A percentile compares a stretch with the other conserved stretches of the same genome.
Conservation (phyloP, 2,329 filamentous ascomycete genomes). For the Aspergillus sp. region DNA sequence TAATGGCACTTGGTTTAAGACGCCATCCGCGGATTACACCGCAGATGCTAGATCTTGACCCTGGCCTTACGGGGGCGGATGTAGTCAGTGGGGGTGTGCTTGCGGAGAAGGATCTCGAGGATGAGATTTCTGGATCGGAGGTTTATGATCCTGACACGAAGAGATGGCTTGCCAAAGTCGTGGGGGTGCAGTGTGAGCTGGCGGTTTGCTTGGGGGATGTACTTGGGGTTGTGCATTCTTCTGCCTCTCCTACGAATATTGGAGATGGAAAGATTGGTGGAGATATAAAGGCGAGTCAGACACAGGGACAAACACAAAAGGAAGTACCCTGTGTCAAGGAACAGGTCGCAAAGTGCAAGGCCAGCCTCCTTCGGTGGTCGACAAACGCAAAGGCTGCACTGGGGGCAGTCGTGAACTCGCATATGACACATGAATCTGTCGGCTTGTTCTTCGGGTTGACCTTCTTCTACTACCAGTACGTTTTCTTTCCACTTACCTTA, state of each 20-base stretch:
- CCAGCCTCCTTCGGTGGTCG: background rate
- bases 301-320: background rate
- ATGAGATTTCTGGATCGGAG: conserved; percentile 4
- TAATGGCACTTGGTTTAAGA: background rate
- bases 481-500: too few relatives aligned
- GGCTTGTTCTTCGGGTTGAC: background rate
- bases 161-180: background rate
- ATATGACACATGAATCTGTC: conserved; percentile 1
- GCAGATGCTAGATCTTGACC: background rate
- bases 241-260: too few relatives aligned
- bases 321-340: background rate
- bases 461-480: conserved; percentile 7
- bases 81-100: background rate
- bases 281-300: background rate
- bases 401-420: background rate
- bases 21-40: conserved; percentile 2
- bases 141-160: conserved; percentile 7
- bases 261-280: background rate
- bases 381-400: conserved; percentile 1
- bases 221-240: conserved; percentile 1
- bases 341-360: background rate
- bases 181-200: conserved; percentile 2
- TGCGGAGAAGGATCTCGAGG: background rate
- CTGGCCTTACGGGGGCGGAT: too few relatives aligned
- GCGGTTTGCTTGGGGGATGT: background rate